A percentile compares a stretch with the other conserved stretches of the same genome.
These are phyloP conservation scores for Boletus huronensis DNA, from an alignment of 768 basidiomycete species.

Conservation along the genomic window DNA sequence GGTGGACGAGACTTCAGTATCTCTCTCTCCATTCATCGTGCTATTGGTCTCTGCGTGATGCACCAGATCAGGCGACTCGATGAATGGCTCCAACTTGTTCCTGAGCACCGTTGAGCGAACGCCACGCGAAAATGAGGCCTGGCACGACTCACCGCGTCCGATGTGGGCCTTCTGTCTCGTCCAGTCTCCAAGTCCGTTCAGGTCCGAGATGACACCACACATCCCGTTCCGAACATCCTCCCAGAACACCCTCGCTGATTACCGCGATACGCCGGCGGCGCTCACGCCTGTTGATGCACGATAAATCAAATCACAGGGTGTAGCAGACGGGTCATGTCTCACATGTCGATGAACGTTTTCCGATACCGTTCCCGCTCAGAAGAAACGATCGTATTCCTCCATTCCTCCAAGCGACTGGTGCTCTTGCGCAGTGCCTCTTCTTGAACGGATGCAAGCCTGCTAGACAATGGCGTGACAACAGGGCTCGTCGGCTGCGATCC, in stretches of 20 bases:
- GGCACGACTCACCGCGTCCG: slow-evolving; percentile 61
- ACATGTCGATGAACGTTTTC: slow-evolving; percentile 75
- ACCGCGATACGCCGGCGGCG: slow-evolving; percentile 64
- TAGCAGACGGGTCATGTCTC: background rate
- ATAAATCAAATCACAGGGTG: slow-evolving; percentile 1
- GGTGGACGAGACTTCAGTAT: slow-evolving; percentile 44
- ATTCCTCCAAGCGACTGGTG: slow-evolving; percentile 60
- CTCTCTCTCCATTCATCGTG: slow-evolving; percentile 41
- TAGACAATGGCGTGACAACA: background rate
- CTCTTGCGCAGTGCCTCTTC: slow-evolving; percentile 54
- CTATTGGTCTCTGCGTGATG: slow-evolving; percentile 12
- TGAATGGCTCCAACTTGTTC: slow-evolving; percentile 71
- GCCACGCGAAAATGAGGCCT: background rate
- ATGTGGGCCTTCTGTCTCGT: slow-evolving; percentile 90
- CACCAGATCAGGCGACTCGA: slow-evolving; percentile 41
- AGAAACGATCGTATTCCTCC: slow-evolving; percentile 63
- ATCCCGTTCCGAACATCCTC: slow-evolving; percentile 73
- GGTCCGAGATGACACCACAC: slow-evolving; percentile 65
- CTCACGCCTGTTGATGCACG: slow-evolving; percentile 54
- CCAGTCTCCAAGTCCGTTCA: slow-evolving; percentile 66
- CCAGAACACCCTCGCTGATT: slow-evolving; percentile 56
- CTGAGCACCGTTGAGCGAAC: slow-evolving; percentile 35
- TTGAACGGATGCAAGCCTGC: slow-evolving; percentile 21
- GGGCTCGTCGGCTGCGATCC: slow-evolving; percentile 6
- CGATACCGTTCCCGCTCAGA: slow-evolving; percentile 72